These are phyloP conservation scores for Leccinum pellstonianum DNA, from an alignment of 768 basidiomycete genomes.

Conservation along the genomic window DNA sequence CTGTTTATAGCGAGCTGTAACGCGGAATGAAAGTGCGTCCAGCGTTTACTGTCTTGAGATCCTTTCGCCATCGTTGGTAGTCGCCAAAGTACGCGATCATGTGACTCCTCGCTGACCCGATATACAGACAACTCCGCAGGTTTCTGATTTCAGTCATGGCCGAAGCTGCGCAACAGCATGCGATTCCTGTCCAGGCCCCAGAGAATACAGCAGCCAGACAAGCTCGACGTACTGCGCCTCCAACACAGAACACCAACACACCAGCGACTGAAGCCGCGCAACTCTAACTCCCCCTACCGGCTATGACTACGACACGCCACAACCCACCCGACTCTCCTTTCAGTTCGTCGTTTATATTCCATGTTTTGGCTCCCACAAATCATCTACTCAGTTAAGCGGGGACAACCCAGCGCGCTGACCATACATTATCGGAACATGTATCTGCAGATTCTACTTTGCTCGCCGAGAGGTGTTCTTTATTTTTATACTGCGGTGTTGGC, in stretches of 20 bases:
- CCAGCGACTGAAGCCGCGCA: neutral
- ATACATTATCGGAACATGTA: constrained; percentile 76
- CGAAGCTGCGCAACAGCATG: constrained; percentile 76
- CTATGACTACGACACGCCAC: constrained; percentile 11
- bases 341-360: constrained; percentile 72
- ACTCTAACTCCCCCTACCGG: constrained; percentile 15
- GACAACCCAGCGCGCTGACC: constrained; percentile 64
- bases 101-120: too few species aligned
- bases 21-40: constrained; percentile 51
- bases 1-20: constrained; percentile 53
- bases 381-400: constrained; percentile 66
- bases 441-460: constrained; percentile 43
- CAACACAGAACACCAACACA: constrained; percentile 4
- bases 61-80: constrained; percentile 19
- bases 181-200: constrained; percentile 76
- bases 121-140: too few species aligned
- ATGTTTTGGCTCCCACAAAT: constrained; percentile 88
- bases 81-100: too few species aligned
- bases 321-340: constrained; percentile 32
- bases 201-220: constrained; percentile 43
- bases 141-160: too few species aligned
- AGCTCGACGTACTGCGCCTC: neutral
- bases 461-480: too few species aligned
- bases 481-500: neutral
- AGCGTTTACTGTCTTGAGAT: constrained; percentile 42